These are phyloP conservation scores for Ploettnerulaceae sp. DNA, from an alignment of 2,329 filamentous ascomycete genomes.

Conservation along the genomic window DNA sequence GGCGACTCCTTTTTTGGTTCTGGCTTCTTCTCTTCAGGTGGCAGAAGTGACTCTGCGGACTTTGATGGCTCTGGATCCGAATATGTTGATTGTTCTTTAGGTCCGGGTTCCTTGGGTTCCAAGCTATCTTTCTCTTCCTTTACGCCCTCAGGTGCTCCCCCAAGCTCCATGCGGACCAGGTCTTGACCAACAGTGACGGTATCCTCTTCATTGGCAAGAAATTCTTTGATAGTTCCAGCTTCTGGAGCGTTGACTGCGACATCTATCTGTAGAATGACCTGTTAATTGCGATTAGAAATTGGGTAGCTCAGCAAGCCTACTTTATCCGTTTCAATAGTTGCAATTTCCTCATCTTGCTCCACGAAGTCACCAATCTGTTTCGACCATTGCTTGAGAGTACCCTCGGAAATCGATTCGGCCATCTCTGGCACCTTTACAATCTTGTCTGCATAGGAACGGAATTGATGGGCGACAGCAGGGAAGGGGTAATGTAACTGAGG, in stretches of 20 bases:
- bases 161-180: constrained; percentile 78
- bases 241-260: constrained; percentile 93
- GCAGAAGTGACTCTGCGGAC: constrained; percentile 36
- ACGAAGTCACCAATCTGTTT: constrained; percentile 92
- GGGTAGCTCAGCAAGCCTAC: constrained; percentile 42
- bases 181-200: constrained; percentile 94
- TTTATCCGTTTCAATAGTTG: constrained; percentile 99
- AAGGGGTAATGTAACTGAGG: constrained; percentile 38
- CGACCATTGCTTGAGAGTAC: constrained; percentile 90
- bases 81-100: constrained; percentile 51
- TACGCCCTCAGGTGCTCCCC: constrained; percentile 55
- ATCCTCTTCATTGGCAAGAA: constrained; percentile 88
- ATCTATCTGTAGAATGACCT: constrained; percentile 65
- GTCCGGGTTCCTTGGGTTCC: constrained; percentile 56
- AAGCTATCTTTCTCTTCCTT: constrained; percentile 45
- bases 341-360: constrained; percentile 94
- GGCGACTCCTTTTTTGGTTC: constrained; percentile 38
- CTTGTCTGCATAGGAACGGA: constrained; percentile 68
- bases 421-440: constrained; percentile 93
- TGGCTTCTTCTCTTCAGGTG: constrained; percentile 39
- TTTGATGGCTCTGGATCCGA: constrained; percentile 36
- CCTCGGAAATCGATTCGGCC: constrained; percentile 98
- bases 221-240: constrained; percentile 85
- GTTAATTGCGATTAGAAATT: neutral
- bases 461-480: constrained; percentile 46